Percentiles rank a stretch among this genome's conserved stretches.
Conservation (phyloP, 2,329 filamentous ascomycete species). For the Mycocentrospora acerina region DNA sequence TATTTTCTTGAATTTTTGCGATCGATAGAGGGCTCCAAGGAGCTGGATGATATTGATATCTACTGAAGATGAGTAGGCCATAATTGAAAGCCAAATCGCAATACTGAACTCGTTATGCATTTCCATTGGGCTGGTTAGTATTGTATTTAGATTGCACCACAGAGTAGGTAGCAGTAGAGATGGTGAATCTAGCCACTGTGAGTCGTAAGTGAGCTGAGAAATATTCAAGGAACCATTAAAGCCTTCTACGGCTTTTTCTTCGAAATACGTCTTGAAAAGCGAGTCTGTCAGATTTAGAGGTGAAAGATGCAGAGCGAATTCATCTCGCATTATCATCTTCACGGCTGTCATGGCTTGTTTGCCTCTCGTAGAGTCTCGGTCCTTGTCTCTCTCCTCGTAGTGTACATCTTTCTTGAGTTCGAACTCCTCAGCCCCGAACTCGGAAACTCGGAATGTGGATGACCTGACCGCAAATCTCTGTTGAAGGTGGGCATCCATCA, state of each 20-base stretch:
- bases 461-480: constrained; percentile 32
- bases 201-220: constrained; percentile 18
- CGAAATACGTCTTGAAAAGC: constrained; percentile 12
- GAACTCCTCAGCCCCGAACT: constrained; percentile 37
- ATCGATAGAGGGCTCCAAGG: constrained; percentile 20
- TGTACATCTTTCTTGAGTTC: constrained; percentile 15
- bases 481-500: constrained; percentile 18
- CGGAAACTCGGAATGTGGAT: constrained; percentile 28
- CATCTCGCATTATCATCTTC: constrained; percentile 17
- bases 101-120: constrained; percentile 20
- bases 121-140: constrained; percentile 1
- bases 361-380: constrained; percentile 7
- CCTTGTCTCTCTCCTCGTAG: constrained; percentile 23
- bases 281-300: constrained; percentile 9
- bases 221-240: background rate
- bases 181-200: constrained; percentile 20
- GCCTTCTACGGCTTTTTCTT: constrained; percentile 5
- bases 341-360: constrained; percentile 13
- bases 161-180: constrained; percentile 6
- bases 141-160: constrained; percentile 28
- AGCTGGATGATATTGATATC: constrained; percentile 27
- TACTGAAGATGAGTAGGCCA: constrained; percentile 21
- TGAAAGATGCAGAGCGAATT: constrained; percentile 3
- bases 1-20: constrained; percentile 4
- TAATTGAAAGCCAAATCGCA: constrained; percentile 26